Percentiles rank a stretch among this genome's conserved stretches.
phyloP scores from a whole-genome alignment of 805 yeast genomes.

The Candida saitoana region DNA sequence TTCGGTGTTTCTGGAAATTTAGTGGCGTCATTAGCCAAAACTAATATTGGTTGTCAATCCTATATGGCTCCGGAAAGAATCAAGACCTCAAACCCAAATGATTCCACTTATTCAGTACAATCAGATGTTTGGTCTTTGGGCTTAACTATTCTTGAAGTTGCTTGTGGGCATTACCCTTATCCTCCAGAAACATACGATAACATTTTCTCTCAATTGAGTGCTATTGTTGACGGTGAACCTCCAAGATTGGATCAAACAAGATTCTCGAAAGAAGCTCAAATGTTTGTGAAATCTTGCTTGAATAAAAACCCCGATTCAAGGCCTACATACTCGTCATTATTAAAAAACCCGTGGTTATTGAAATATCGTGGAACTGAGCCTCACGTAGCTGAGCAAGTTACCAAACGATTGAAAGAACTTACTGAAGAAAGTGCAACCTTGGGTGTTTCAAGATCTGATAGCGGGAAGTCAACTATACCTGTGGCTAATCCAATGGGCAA shows the following conservation, averaged over 20 bases:
- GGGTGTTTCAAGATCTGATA: slow-evolving; percentile 15
- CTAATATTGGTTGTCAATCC: slow-evolving; percentile 96
- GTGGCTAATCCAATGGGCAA: slow-evolving; percentile 7
- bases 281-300: slow-evolving; percentile 73
- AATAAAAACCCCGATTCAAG: slow-evolving; percentile 77
- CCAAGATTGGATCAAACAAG: slow-evolving; percentile 64
- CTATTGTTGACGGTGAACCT: slow-evolving; percentile 96
- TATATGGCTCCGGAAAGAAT: slow-evolving; percentile 99
- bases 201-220: slow-evolving; percentile 88
- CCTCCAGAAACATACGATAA: slow-evolving; percentile 90
- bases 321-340: slow-evolving; percentile 72
- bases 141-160: slow-evolving; percentile 80
- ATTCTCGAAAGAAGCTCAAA: slow-evolving; percentile 73
- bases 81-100: slow-evolving; percentile 67
- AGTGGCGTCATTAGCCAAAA: slow-evolving; percentile 90
- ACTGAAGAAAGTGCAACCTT: slow-evolving; percentile 8
- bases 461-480: slow-evolving; percentile 2
- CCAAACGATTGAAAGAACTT: slow-evolving; percentile 12
- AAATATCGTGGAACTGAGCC: slow-evolving; percentile 40
- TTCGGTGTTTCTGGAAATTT: slow-evolving; percentile 95
- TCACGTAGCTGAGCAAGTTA: slow-evolving; percentile 28
- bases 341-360: slow-evolving; percentile 81
- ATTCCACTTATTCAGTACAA: slow-evolving; percentile 81
- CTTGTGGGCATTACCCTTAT: slow-evolving; percentile 91
- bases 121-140: slow-evolving; percentile 97